Conservation (phyloP, 495 filamentous ascomycete genomes). For the Schizothecium vesticola region DNA sequence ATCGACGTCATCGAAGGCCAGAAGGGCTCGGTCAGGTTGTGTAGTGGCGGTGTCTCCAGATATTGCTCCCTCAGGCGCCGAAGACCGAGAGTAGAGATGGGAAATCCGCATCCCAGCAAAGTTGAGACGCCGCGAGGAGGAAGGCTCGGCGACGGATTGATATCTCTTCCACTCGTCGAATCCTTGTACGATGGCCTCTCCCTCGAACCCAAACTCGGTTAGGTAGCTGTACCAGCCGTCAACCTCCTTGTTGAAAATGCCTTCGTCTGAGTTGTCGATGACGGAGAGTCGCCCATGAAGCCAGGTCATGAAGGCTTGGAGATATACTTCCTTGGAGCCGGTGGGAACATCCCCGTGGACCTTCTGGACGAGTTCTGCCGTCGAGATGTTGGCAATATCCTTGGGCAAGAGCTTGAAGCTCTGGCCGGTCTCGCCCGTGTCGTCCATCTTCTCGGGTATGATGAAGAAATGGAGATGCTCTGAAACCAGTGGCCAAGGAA, state of each 20-base stretch:
- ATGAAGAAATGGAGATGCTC: not conserved
- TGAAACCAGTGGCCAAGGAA: not conserved
- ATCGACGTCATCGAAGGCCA: not conserved
- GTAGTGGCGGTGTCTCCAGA: not conserved
- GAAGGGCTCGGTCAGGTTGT: not conserved
- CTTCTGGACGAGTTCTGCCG: not conserved
- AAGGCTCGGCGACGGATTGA: slow-evolving; percentile 13
- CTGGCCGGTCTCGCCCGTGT: not conserved
- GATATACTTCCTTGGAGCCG: not conserved
- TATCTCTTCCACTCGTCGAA: slow-evolving; percentile 27
- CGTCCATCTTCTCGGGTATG: not conserved
- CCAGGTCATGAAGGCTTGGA: slow-evolving; percentile 29
- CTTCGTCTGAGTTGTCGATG: slow-evolving; percentile 22
- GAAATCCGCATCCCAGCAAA: slow-evolving; percentile 23
- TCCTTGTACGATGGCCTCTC: slow-evolving; percentile 15
- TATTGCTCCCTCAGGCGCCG: not conserved
- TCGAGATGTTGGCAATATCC: not conserved
- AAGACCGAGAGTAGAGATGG: not conserved
- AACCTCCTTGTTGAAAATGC: slow-evolving; percentile 11
- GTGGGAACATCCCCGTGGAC: not conserved
- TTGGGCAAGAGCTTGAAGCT: not conserved
- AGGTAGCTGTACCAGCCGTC: slow-evolving; percentile 13
- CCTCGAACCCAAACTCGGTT: not conserved
- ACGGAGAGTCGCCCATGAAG: slow-evolving; percentile 27
- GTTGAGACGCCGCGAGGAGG: slow-evolving; percentile 23